Evolutionary conservation across 371 early-diverging fungal genomes (phyloP).

Genomic region (Choanephora cucurbitarum): DNA sequence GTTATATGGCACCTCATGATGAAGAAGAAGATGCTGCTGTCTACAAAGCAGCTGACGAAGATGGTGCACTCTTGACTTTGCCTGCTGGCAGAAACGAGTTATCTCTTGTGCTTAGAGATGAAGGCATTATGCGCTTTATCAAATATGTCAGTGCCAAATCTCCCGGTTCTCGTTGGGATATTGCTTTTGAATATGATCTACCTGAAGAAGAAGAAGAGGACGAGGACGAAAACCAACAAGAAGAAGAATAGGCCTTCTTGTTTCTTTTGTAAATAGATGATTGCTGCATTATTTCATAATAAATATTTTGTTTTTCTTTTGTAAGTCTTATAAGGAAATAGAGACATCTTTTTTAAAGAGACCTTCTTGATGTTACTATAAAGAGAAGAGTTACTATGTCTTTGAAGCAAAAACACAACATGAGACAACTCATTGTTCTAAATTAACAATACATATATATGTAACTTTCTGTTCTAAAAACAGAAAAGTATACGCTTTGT

Average conservation of each 20-base stretch:
- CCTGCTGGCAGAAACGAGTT: slow-evolving; percentile 67
- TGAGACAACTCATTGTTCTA: too few species aligned
- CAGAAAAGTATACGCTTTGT: too few species aligned
- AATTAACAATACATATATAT: too few species aligned
- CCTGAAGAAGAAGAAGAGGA: slow-evolving; percentile 11
- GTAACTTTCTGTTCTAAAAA: too few species aligned
- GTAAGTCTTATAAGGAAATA: too few species aligned
- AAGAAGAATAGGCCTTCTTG: too few species aligned
- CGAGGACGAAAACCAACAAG: background rate
- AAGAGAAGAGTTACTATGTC: too few species aligned
- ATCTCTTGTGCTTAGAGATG: slow-evolving; percentile 67
- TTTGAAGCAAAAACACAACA: too few species aligned
- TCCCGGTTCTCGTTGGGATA: slow-evolving; percentile 73
- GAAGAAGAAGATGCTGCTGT: slow-evolving; percentile 73
- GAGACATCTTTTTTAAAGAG: too few species aligned
- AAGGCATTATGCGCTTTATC: slow-evolving; percentile 72
- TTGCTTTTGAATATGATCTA: slow-evolving; percentile 66
- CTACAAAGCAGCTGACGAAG: slow-evolving; percentile 62
- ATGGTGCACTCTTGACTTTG: slow-evolving; percentile 60
- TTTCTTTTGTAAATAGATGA: background rate
- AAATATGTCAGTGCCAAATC: slow-evolving; percentile 77
- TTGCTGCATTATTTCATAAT: slow-evolving; percentile 1
- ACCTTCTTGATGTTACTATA: too few species aligned
- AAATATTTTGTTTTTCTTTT: background rate
- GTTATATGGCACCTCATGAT: slow-evolving; percentile 73